phyloP scores from a whole-genome alignment of 192 early-diverging fungal species.

The Podila epicladia region DNA sequence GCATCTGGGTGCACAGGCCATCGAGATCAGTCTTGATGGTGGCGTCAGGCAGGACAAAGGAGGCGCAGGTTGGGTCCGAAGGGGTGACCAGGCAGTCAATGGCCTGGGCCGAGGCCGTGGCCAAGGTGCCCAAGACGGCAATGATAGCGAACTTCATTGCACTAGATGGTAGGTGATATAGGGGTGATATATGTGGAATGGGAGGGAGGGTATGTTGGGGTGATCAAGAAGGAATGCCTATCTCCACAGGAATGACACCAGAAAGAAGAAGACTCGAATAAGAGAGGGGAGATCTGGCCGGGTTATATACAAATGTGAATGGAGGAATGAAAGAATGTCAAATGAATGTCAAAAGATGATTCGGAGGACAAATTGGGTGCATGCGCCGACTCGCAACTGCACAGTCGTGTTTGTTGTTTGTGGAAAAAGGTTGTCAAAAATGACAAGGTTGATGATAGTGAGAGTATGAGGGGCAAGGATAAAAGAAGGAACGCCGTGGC shows the following conservation, averaged over 20 bases:
- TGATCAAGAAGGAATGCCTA: background rate
- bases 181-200: background rate
- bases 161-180: background rate
- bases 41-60: slow-evolving; percentile 31
- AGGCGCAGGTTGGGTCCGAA: slow-evolving; percentile 42
- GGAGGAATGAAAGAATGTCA: background rate
- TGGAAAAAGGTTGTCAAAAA: background rate
- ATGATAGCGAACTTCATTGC: slow-evolving; percentile 6
- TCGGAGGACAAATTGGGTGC: too few relatives aligned
- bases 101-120: slow-evolving; percentile 15
- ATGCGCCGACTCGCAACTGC: too few relatives aligned
- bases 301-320: background rate
- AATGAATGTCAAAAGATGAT: slow-evolving; percentile 1
- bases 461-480: background rate
- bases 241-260: background rate
- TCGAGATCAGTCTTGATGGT: slow-evolving; percentile 41
- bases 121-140: background rate
- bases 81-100: slow-evolving; percentile 29
- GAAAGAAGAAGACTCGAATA: background rate
- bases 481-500: background rate
- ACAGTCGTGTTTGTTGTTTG: background rate
- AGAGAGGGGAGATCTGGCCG: background rate
- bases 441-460: background rate
- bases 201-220: background rate
- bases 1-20: slow-evolving; percentile 58